Base-by-base conservation (phyloP, 139 green algal species). In the Yamagishiella unicocca region DNA sequence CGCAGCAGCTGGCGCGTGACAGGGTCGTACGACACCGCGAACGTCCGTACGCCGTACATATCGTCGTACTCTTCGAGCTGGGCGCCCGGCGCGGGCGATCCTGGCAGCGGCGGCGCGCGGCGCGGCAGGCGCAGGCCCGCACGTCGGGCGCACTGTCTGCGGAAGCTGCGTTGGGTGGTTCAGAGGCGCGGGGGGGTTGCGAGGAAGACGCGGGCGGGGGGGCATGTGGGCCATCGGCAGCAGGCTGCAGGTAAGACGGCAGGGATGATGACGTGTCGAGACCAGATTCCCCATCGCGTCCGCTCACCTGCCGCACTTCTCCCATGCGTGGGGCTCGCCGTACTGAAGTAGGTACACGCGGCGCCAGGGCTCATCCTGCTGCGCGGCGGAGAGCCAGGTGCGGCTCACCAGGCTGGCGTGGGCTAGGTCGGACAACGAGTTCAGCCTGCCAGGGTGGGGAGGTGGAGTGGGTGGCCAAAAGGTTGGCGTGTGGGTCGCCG, bases 1-100 rank as follows among this genome's bases (percentile, higher is more conserved):
- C 80, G 80, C 64, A 86, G 22, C 43, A 86, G 43, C 24, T 19
- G 19, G 21, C 64, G 24, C 7, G 43, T 62, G 0, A 66, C 61
- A 1, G 80, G 61, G 6, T 86, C 80, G n/a, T 86, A 86, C 42
- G 33, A 46, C 45, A 86, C 64, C 1, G 80, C 80, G 5, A 77
- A 22, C 3, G 80, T 86, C 46, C 62, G 62, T 45, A 86, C 33
- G 25, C 64, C 80, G 42, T 67, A 77, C 62, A 9, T 25, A 4
- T 38, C 40, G 61, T 86, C 80, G 64, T 86, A 77, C 43, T 0
- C 25, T 45, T 77, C 64, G 17, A 86, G 64, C 4, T n/a, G n/a
- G 4, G 31, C 1, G 38, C 78, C 58, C 31, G 55, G 55, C 37
- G 37, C 22, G 2, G 55, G 54, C 12, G 77, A 3, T 19, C 40